phyloP scores from a whole-genome alignment of 2,329 filamentous ascomycete species.

The Claviceps cyperi region DNA sequence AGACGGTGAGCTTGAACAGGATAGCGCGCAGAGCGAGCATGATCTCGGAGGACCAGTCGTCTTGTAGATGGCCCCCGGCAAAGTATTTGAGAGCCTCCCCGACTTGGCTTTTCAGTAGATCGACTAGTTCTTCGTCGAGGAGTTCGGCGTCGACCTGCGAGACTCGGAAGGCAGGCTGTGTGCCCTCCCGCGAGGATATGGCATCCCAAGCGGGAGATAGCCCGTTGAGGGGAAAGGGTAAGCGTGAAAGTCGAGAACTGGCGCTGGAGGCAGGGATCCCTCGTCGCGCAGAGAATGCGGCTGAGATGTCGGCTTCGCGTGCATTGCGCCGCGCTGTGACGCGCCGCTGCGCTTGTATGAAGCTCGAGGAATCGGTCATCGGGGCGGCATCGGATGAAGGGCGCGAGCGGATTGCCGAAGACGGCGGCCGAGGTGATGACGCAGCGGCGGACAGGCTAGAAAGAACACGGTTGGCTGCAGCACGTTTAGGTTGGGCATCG shows the following conservation, averaged over 20 bases:
- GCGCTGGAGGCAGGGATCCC: constrained; percentile 40
- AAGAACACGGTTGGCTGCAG: not conserved
- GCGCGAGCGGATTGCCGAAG: not conserved
- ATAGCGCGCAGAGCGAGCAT: constrained; percentile 59
- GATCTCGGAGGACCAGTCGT: constrained; percentile 83
- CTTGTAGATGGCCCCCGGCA: constrained; percentile 56
- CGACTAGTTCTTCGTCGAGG: constrained; percentile 80
- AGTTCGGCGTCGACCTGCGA: constrained; percentile 93
- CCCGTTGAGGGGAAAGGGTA: constrained; percentile 49
- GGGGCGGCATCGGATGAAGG: constrained; percentile 15
- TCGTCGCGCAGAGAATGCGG: constrained; percentile 34
- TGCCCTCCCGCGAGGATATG: constrained; percentile 61
- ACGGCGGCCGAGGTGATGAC: not conserved
- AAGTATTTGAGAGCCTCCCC: constrained; percentile 81
- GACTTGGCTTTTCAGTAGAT: constrained; percentile 73
- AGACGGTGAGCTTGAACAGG: constrained; percentile 88
- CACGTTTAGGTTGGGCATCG: not conserved
- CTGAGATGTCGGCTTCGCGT: constrained; percentile 52
- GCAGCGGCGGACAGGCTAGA: not conserved
- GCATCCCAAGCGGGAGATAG: constrained; percentile 53
- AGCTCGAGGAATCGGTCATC: constrained; percentile 45
- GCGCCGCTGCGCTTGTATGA: constrained; percentile 79
- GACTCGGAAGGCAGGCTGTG: constrained; percentile 75
- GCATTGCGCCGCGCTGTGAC: constrained; percentile 67
- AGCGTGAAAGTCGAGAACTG: constrained; percentile 37